Evolutionary conservation across 2,329 filamentous ascomycete genomes (phyloP), one percentile per base, ranked within the genome.

Genomic region (Arthrobotrys iridis): DNA sequence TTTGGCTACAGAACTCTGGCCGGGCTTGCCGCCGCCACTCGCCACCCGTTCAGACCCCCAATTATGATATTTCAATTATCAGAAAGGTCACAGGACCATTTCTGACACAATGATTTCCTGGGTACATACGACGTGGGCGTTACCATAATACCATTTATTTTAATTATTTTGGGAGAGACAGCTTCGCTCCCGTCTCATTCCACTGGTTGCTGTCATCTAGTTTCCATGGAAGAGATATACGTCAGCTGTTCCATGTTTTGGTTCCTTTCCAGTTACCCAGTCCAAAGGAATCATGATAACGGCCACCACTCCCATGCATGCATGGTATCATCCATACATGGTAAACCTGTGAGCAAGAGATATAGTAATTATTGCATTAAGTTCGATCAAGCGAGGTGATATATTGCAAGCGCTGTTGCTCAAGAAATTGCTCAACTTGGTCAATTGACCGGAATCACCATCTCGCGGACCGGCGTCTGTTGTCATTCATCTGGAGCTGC

Each of bases 131-230:
- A 26, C 24, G 46, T 26, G 22, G 28, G 40, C 24, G 62, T 40
- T 72, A 63, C 67, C 58, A 50, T 58, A 65, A 50, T 13, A 48
- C 48, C 18, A 20, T 30, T 68, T 59, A 73, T 52, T 35, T 33
- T 28, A 24, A 43, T 35, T 37, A 57, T 24, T 59, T 43, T 46
- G 62, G 60, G 35, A 64, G 52, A 46, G 52, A 50, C 62, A 37
- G 43, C 55, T 67, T 60, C 55, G 45, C 30, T 74, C 68, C 68
- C 68, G 68, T 52, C 41, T 65, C 59, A 73, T 73, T 55, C 68
- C 68, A 74, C 30, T 62, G 68, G 60, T 62, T 55, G 35, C 45
- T 66, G 45, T 26, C 22, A n/a, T 26, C n/a, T 4, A 59, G 46
- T 62, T 63, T 45, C 71, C 71, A 75, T 75, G 71, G 71, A 52